phyloP scores from a whole-genome alignment of 2,329 filamentous ascomycete genomes.

The Claviceps fusiformis region DNA sequence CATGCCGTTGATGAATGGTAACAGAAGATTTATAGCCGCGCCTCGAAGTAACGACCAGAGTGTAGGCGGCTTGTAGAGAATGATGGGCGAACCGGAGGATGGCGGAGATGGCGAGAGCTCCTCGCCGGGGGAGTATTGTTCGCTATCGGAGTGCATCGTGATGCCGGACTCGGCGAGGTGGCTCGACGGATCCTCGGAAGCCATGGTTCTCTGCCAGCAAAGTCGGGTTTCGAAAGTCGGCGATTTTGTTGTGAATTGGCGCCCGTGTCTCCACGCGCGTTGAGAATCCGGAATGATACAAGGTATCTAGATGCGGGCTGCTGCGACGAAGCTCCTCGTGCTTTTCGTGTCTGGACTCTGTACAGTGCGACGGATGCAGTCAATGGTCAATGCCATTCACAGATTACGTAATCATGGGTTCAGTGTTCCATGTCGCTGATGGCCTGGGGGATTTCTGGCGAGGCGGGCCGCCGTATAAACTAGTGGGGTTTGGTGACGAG shows the following conservation, averaged over 20 bases:
- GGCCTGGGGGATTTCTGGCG: not conserved
- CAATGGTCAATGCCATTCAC: not conserved
- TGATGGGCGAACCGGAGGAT: conserved; percentile 53
- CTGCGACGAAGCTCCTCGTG: not conserved
- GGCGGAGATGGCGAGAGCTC: conserved; percentile 47
- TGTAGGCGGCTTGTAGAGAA: conserved; percentile 82
- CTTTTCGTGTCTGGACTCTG: not conserved
- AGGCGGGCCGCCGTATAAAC: no score
- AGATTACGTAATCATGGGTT: not conserved
- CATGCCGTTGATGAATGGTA: conserved; percentile 94
- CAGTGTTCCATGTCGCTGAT: not conserved
- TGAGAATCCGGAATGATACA: not conserved
- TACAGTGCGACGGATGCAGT: not conserved
- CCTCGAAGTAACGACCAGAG: conserved; percentile 75
- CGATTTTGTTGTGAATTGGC: not conserved
- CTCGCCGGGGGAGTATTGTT: conserved; percentile 60
- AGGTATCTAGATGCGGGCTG: not conserved
- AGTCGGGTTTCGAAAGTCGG: not conserved
- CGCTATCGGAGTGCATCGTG: conserved; percentile 71
- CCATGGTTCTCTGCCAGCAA: conserved; percentile 27
- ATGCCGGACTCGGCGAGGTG: conserved; percentile 58
- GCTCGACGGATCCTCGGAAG: conserved; percentile 34
- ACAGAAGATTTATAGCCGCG: conserved; percentile 84
- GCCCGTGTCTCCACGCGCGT: not conserved
- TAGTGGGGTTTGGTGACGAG: not conserved